Percentiles rank a stretch among this genome's conserved stretches.
Conservation (phyloP, 2,329 filamentous ascomycete genomes). For the Cadophora luteo-olivacea region DNA sequence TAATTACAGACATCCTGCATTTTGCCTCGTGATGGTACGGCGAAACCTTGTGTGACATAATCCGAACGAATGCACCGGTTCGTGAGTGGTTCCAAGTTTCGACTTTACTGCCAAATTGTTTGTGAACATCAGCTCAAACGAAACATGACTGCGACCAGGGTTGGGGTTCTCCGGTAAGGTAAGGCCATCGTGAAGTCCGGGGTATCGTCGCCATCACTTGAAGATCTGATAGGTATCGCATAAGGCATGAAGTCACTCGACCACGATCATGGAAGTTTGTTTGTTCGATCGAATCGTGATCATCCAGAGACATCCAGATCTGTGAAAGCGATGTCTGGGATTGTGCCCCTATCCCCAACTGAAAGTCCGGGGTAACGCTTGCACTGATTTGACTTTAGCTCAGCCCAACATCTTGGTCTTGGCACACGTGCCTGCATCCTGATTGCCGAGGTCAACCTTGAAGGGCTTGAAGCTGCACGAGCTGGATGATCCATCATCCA, state of each 20-base stretch:
- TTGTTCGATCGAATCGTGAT: neutral
- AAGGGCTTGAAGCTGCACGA: neutral
- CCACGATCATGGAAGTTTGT: neutral
- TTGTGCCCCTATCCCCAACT: constrained; percentile 2
- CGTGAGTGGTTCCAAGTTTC: neutral
- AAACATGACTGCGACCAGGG: neutral
- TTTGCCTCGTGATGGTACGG: constrained; percentile 5
- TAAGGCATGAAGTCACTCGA: neutral
- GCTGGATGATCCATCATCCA: neutral
- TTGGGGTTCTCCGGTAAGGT: constrained; percentile 1
- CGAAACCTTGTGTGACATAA: neutral
- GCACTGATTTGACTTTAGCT: neutral
- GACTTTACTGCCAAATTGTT: neutral
- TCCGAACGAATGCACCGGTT: neutral
- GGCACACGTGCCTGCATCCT: neutral
- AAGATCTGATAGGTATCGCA: neutral
- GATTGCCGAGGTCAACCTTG: neutral
- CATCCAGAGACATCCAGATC: neutral
- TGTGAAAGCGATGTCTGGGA: neutral
- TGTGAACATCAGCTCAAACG: constrained; percentile 6
- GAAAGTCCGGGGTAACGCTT: neutral
- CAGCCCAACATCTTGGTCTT: neutral
- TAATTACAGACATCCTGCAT: neutral
- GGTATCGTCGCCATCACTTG: neutral
- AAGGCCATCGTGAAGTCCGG: neutral